These are phyloP conservation scores for Phytophthora hibernalis DNA, from an alignment of 352 stramenopile genomes.

Conservation along the genomic window DNA sequence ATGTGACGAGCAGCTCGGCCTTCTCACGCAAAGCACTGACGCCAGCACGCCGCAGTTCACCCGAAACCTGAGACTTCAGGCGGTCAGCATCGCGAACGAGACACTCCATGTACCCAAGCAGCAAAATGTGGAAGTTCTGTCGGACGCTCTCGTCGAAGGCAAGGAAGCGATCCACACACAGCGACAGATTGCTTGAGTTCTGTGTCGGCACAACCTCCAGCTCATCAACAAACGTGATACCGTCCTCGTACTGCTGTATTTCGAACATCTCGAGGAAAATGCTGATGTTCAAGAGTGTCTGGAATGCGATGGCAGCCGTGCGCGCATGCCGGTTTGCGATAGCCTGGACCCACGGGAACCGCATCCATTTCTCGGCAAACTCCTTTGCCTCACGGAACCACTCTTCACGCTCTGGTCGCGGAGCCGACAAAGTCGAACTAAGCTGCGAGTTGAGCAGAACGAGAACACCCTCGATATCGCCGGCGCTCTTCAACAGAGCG, in stretches of 20 bases:
- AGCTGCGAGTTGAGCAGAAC: conserved; percentile 80
- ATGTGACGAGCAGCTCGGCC: conserved; percentile 86
- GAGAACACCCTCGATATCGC: conserved; percentile 80
- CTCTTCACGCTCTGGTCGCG: conserved; percentile 71
- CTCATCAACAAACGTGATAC: conserved; percentile 86
- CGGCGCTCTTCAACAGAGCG: conserved; percentile 78
- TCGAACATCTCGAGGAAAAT: conserved; percentile 89
- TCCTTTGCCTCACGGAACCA: conserved; percentile 86
- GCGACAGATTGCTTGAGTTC: conserved; percentile 58
- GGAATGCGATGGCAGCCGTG: conserved; percentile 76
- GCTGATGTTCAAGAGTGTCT: conserved; percentile 87
- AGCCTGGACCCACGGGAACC: conserved; percentile 81
- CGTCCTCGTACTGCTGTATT: conserved; percentile 83
- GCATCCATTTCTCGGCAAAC: conserved; percentile 90
- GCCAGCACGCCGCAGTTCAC: conserved; percentile 56
- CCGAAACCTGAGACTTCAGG: conserved; percentile 70
- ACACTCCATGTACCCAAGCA: conserved; percentile 90
- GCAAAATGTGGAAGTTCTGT: conserved; percentile 86
- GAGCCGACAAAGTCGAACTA: conserved; percentile 61
- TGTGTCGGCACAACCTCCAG: conserved; percentile 76
- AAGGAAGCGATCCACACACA: conserved; percentile 87
- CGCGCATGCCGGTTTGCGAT: conserved; percentile 80
- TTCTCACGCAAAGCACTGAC: conserved; percentile 71
- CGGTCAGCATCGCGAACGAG: conserved; percentile 85
- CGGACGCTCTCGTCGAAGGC: conserved; percentile 82